Evolutionary conservation across 2,329 filamentous ascomycete genomes (phyloP), one percentile per base, ranked within the genome.

Genomic region (Hirsutella minnesotensis): DNA sequence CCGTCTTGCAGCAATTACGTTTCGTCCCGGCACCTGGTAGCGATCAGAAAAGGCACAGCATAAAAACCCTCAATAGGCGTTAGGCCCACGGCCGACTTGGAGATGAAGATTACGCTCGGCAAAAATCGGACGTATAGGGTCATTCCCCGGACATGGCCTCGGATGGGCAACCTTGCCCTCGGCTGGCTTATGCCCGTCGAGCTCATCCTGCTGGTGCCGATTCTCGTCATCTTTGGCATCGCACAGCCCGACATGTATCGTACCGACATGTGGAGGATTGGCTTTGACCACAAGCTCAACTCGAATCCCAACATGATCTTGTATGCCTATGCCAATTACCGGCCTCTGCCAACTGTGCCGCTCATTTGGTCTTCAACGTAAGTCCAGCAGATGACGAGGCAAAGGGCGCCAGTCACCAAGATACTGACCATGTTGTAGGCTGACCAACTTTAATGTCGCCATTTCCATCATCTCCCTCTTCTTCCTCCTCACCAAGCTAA

Each of bases 381-480:
- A 66, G 83, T 75, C 34, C 39, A 38, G 19, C 29, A 30, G 27
- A 30, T 30, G 30, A 13, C n/a, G 40, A 10, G 13, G 22, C n/a
- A n/a, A n/a, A n/a, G n/a, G n/a, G n/a, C n/a, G 13, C 16, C 19
- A 10, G 15, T 37, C 18, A 29, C n/a, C n/a, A n/a, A n/a, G n/a
- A 8, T 18, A n/a, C 35, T 38, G 45, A 36, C 40, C 18, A 24
- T 22, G 15, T 35, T 29, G 31, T 39, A 89, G 84, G 44, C 68
- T 86, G 48, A 87, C 84, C 39, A 70, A 81, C 51, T 86, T 76
- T 65, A 87, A 89, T 55, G 77, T 88, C 51, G 81, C 81, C 56
- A 81, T 88, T 51, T 82, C 83, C 31, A 74, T 90, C 50, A 68
- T 87, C 42, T 80, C 78, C 45, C 81, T 85, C 59, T 90, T 90